These are phyloP conservation scores for Teunomyces cretensis DNA, from an alignment of 805 yeast species.

Conservation along the genomic window DNA sequence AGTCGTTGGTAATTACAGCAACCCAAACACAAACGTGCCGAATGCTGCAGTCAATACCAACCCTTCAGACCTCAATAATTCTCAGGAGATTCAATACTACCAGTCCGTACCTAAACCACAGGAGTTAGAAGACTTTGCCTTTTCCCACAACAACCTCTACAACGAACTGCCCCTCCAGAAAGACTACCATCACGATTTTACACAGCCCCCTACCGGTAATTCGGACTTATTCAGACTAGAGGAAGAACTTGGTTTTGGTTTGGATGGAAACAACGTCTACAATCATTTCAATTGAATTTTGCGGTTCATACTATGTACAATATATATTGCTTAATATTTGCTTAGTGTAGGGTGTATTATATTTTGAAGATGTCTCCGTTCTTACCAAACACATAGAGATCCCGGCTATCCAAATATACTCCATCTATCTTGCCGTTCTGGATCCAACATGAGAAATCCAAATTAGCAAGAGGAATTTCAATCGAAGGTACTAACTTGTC, in stretches of 20 bases:
- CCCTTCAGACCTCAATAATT: slow-evolving; percentile 18
- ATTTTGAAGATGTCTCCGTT: slow-evolving; percentile 38
- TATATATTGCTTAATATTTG: background rate
- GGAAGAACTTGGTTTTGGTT: slow-evolving; percentile 46
- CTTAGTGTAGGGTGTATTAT: background rate
- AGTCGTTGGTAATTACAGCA: slow-evolving; percentile 11
- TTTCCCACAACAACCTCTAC: background rate
- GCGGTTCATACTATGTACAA: slow-evolving; percentile 2
- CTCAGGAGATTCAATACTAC: slow-evolving; percentile 27
- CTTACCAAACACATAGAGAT: slow-evolving; percentile 40
- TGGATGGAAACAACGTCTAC: slow-evolving; percentile 35
- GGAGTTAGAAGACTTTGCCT: slow-evolving; percentile 39
- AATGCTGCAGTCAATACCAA: slow-evolving; percentile 17
- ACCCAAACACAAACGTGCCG: slow-evolving; percentile 5
- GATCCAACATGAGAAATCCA: slow-evolving; percentile 33
- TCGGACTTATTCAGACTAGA: slow-evolving; percentile 38
- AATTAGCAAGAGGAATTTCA: slow-evolving; percentile 31
- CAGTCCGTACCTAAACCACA: slow-evolving; percentile 44
- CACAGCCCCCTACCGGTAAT: slow-evolving; percentile 6
- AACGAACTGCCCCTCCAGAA: slow-evolving; percentile 1
- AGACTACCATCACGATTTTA: slow-evolving; percentile 4
- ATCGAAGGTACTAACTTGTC: slow-evolving; percentile 41
- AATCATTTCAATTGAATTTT: background rate
- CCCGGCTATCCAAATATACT: slow-evolving; percentile 24
- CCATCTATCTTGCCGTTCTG: slow-evolving; percentile 38